Base-by-base conservation (phyloP, 2,329 filamentous ascomycete species). In the Colletotrichum cordylinicola region DNA sequence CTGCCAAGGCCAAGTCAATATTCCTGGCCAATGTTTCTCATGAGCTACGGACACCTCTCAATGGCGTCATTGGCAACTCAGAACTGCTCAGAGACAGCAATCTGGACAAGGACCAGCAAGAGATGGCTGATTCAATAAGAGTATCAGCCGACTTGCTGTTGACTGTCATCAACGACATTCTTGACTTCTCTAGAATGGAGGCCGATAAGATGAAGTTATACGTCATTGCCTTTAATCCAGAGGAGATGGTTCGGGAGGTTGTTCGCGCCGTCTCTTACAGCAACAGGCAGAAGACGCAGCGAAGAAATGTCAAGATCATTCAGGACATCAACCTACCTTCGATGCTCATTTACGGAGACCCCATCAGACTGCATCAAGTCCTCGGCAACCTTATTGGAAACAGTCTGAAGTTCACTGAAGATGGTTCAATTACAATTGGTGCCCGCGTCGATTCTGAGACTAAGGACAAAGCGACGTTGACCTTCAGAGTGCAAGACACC, bases 101-200 rank as follows among this genome's bases (percentile, higher is more conserved):
- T 27, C 87, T 98, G 69, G 92, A 94, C 78, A 90, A 89, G 74
- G 95, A 98, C 77, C 95, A 98, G 83, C 89, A 93, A 37, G 95
- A 98, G 79, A 97, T 96, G 88, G 94, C 95, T 6, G 95, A 98
- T 81, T 96, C 95, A 18, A 97, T 98, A 70, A 92, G 95, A 66
- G 90, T 96, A 37, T 98, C 95, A 65, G 95, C 95, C 0, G 96
- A 98, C 82, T 92, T 97, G 18, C 86, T 98, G 16, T 88, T 98
- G 31, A 97, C 96, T 0, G 95, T 98, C 64, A 98, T 98, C 86
- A 98, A 98, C 81, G 96, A 98, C 81, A 98, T 98, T 69, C 88
- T 98, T 6, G 96, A 98, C 84, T 98, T 98, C 82, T 98, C 96
- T 33, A 98, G 98, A 84, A 95, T 97, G 87, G 95, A 98, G 83